Evolutionary conservation across 164 flowering plant genomes (phyloP), one percentile per base, ranked within the genome.

Genomic region (Amborella trichopoda): DNA sequence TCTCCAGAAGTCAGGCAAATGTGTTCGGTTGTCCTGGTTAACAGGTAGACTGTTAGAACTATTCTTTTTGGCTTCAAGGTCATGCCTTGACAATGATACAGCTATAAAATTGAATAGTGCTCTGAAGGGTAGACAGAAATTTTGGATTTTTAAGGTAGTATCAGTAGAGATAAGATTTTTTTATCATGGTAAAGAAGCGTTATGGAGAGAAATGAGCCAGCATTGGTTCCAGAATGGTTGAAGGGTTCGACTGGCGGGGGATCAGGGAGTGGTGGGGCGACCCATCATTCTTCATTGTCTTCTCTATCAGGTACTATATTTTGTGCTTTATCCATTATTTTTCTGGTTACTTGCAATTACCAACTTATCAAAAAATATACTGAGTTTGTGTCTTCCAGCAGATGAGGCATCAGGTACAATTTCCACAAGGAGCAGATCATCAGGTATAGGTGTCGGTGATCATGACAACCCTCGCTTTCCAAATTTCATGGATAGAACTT

Each of bases 161-260:
- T n/a, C n/a, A n/a, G n/a, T n/a, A n/a, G n/a, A n/a, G n/a, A n/a
- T n/a, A n/a, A n/a, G n/a, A n/a, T n/a, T n/a, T n/a, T 54, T 51
- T 52, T 30, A 78, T 76, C 53, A 74, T 76, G 89, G 60, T 67
- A 54, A 52, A 61, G 37, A 39, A 51, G 69, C 61, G 64, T 55
- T 22, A 86, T 86, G 96, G 93, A 76, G 60, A 78, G 74, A 80
- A 69, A 76, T 76, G 93, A 90, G 58, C 95, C 85, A 47, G 50
- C 86, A 26, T 74, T 90, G 61, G 83, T 69, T 55, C 97, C 97
- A 52, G 75, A 81, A 74, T 90, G 97, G 97, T 58, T 90, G 75
- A 83, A 72, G 61, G 73, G 60, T 50, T 30, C 70, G 9, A 46
- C 6, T 54, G 90, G 90, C 60, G 75, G 63, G 61, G 56, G 55